Evolutionary conservation across 805 yeast species (phyloP), one percentile per base, ranked within the genome.

Genomic region (Hanseniaspora guilliermondii): DNA sequence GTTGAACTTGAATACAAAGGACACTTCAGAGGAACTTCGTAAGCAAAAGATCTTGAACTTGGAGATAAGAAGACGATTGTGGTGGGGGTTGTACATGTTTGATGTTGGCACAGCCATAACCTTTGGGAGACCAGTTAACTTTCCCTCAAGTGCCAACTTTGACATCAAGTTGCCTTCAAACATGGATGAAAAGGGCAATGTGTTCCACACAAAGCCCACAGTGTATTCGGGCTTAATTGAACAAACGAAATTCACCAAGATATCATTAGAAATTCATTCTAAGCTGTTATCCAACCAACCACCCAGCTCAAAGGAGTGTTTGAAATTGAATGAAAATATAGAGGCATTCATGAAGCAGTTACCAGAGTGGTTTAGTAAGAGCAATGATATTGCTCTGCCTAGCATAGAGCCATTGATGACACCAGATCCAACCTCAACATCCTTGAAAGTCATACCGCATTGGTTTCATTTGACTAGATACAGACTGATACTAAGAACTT

Each of bases 71-170:
- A 70, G 84, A 60, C 66, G 85, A 53, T 64, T 80, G 33, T 82
- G 85, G 85, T 82, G 85, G 83, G 82, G 83, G 1, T 59, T 83
- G 9, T 79, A 77, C 58, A 74, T 77, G 50, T 79, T 79, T 60
- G 86, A 80, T 64, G 76, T 80, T 17, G 81, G 83, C 52, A 77
- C 83, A 17, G 76, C 83, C 1, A 70, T 82, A 22, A 76, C 83
- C 0, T 78, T 79, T 64, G 86, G 85, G 14, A 67, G 87, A 59
- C 87, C 87, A 0, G 72, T 78, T 5, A 74, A 73, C 58, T 65
- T 78, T 46, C 82, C 83, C 1, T 65, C 67, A 9, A 64, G 66
- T 16, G 30, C 49, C 9, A 72, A 71, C 46, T 72, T 71, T 60
- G 80, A 77, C 60, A 75, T 77, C 25, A 67, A 70, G 36, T 64